phyloP scores from a whole-genome alignment of 148 eudicot species.

The Hydrangea macrophylla region DNA sequence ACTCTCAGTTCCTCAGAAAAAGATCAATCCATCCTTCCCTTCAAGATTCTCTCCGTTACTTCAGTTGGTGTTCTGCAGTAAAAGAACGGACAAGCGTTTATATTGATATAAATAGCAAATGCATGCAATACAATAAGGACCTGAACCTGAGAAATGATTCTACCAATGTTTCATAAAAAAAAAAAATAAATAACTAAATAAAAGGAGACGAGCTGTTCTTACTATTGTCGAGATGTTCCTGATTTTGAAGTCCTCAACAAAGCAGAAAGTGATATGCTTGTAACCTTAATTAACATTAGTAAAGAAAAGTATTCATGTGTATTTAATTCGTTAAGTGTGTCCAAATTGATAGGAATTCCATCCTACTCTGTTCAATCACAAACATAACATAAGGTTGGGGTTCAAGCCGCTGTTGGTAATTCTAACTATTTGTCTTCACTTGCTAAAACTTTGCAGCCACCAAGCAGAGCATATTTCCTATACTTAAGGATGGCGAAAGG shows the following conservation, averaged over 20 bases:
- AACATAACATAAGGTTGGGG: no score
- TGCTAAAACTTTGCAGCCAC: no score
- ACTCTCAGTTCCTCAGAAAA: conserved; percentile 16
- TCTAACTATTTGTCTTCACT: no score
- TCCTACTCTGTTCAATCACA: no score
- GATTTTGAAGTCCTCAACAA: not conserved
- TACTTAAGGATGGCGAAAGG: no score
- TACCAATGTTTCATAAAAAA: not conserved
- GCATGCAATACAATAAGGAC: not conserved
- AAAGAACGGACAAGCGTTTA: conserved; percentile 14
- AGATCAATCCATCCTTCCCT: conserved; percentile 86
- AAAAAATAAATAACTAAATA: not conserved
- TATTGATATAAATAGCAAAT: not conserved
- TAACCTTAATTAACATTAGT: no score
- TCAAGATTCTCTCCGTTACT: conserved; percentile 84
- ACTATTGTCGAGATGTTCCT: not conserved
- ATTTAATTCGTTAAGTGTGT: no score
- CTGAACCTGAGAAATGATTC: not conserved
- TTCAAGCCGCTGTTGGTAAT: no score
- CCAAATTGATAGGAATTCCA: no score
- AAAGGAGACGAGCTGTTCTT: not conserved
- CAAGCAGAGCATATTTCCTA: no score
- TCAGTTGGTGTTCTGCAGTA: conserved; percentile 81
- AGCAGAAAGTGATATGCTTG: not conserved
- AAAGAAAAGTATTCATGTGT: not conserved